These are phyloP conservation scores for Hyparrhenia diplandra DNA, from an alignment of 176 grass and related monocot genomes.

Conservation along the genomic window DNA sequence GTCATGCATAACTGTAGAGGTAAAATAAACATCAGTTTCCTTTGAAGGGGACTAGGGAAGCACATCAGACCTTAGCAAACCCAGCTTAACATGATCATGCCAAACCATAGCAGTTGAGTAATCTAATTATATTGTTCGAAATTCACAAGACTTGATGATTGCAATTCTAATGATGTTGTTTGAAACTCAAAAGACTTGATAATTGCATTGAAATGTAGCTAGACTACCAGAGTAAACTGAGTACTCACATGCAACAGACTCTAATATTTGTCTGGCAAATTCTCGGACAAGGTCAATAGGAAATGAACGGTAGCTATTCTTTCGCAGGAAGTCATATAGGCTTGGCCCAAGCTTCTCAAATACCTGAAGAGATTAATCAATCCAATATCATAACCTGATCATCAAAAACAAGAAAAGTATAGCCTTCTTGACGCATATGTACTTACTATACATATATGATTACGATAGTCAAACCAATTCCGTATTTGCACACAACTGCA, in stretches of 20 bases:
- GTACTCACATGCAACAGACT: constrained; percentile 84
- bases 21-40: constrained; percentile 16
- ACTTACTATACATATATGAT: constrained; percentile 99
- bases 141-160: neutral
- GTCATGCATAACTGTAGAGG: constrained; percentile 83
- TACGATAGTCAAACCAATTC: constrained; percentile 99
- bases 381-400: constrained; percentile 11
- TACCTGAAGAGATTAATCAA: constrained; percentile 59
- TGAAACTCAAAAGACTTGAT: neutral
- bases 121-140: neutral
- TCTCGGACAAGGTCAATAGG: constrained; percentile 85
- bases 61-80: neutral
- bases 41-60: neutral
- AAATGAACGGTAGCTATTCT: constrained; percentile 80
- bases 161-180: neutral
- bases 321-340: constrained; percentile 83
- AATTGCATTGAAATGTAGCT: neutral
- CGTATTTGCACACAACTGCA: constrained; percentile 99
- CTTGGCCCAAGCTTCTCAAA: constrained; percentile 95
- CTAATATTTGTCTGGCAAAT: constrained; percentile 89
- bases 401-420: constrained; percentile 13
- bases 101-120: neutral
- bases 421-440: constrained; percentile 56
- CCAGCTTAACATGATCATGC: neutral
- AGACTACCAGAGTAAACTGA: neutral